Evolutionary conservation across 176 grass and related monocot genomes (phyloP), one percentile per base, ranked within the genome.

Genomic region (Bolboschoenus planiculmis): DNA sequence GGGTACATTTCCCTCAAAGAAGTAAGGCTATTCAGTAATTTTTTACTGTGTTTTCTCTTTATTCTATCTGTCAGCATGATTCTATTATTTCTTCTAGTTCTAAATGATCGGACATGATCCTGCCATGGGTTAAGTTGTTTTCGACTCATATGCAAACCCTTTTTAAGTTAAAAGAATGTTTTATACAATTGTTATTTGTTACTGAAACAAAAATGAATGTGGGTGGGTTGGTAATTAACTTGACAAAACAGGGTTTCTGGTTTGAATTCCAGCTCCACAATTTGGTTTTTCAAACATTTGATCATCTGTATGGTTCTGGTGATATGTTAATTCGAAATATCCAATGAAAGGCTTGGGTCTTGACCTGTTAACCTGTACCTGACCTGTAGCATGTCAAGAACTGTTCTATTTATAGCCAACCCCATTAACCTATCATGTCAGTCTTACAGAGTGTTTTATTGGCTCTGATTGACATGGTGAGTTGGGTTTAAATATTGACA

Each of bases 1-100:
- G 0, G 93, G 91, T 59, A 99, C 93, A 13, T 99, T 99, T 86
- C 85, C 97, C 11, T 99, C 91, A 26, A 99, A 92, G 84, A 99
- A 99, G 97, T 99, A 91, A 85, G 82, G 20, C 11, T 79, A 4
- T 74, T 51, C 7, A 26, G 11, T 77, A 29, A 61, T 85, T 57
- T 40, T 35, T 75, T 61, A 58, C 18, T 75, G 16, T 13, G 53
- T 85, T 42, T 75, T 50, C 43, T 8, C 40, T 75, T 16, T 68
- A 68, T n/a, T 50, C 4, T 51, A 15, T 18, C 30, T 18, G 2
- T 16, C n/a, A 26, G 67, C 37, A 72, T 33, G 46, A 30, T 51
- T 18, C 3, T 31, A 75, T 20, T 29, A 75, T 50, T 50, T 24
- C n/a, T 72, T 75, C 4, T 16, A 31, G 43, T 50, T 30, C 42